phyloP scores from a whole-genome alignment of 208 protist species.

The Wallacemonas collosoma region DNA sequence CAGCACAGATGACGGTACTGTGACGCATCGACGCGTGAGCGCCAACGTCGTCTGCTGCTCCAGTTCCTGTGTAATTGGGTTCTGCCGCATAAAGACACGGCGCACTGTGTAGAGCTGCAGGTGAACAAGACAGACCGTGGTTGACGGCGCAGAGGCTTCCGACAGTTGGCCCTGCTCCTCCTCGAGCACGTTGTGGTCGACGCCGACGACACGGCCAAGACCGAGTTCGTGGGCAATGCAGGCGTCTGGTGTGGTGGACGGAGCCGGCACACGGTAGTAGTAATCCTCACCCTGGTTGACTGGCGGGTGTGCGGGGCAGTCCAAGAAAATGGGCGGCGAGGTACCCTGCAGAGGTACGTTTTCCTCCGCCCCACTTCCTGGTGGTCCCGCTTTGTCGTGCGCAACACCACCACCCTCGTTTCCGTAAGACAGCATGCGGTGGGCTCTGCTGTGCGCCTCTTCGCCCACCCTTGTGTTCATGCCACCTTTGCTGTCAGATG shows the following conservation, averaged over 20 bases:
- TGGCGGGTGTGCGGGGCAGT: conserved; percentile 20
- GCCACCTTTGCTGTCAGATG: too few relatives aligned
- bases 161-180: neutral
- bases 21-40: conserved; percentile 24
- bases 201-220: conserved; percentile 50
- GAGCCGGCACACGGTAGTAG: conserved; percentile 45
- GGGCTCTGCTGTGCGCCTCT: neutral
- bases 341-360: neutral
- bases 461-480: neutral
- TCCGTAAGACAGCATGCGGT: neutral
- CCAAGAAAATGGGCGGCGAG: neutral
- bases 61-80: conserved; percentile 42
- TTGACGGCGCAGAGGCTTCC: neutral
- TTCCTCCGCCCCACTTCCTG: neutral
- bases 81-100: conserved; percentile 35
- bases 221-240: conserved; percentile 20
- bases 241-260: neutral
- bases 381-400: too few relatives aligned
- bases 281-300: conserved; percentile 65
- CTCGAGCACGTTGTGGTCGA: conserved; percentile 13
- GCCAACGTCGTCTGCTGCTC: conserved; percentile 52
- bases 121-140: conserved; percentile 18
- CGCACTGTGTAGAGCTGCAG: conserved; percentile 63
- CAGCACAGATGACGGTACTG: conserved; percentile 38
- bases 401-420: neutral